Base-by-base conservation (phyloP, 2,329 filamentous ascomycete species). In the Dryadomyces quercivorus region DNA sequence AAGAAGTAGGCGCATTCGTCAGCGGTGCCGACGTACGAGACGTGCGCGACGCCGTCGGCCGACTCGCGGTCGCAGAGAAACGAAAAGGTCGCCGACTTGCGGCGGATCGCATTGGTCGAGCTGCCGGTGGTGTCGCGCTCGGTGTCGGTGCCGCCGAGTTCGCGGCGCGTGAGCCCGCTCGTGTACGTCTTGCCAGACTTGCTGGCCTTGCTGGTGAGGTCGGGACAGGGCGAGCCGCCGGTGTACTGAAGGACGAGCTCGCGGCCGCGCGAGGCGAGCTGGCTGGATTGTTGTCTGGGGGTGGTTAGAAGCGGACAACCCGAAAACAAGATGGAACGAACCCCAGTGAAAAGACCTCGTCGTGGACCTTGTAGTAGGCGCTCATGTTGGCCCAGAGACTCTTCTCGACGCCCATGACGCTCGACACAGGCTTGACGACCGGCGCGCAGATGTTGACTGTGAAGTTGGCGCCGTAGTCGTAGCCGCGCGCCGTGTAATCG, bases 1-100 rank as follows among this genome's bases (percentile, higher is more conserved):
- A 98, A 98, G 70, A 95, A 87, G 70, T 97, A 98, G 34, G 88
- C 82, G 75, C 93, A 98, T 57, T 94, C 85, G 65, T 97, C 91
- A 44, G 88, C 85, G 58, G 91, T 85, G 56, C 87, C 88, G 56
- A 97, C 85, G 66, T 95, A 98, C 20, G 88, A 89, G 42, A 93
- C 75, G 5, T 80, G 78, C 4, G 90, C 84, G 44, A 80, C 76
- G 5, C 80, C 79, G 34, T 76, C 77, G 1, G 84, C 74, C 1
- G 88, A 82, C 62, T 96, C 90, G 58, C 81, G 82, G 66, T 96
- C 91, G 74, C 93, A 98, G 60, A 93, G 84, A 67, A 97, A 92
- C 22, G 90, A 93, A 69, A 98, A 89, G 56, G 91, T 84, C 13
- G 91, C 86, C 2, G 88, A 94, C 67, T 92, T 93, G 60, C 78